Percentiles rank a stretch among this genome's conserved stretches.
These are phyloP conservation scores for Vitis hybrid DNA, from an alignment of 177 flowering plant genomes.

Conservation along the genomic window DNA sequence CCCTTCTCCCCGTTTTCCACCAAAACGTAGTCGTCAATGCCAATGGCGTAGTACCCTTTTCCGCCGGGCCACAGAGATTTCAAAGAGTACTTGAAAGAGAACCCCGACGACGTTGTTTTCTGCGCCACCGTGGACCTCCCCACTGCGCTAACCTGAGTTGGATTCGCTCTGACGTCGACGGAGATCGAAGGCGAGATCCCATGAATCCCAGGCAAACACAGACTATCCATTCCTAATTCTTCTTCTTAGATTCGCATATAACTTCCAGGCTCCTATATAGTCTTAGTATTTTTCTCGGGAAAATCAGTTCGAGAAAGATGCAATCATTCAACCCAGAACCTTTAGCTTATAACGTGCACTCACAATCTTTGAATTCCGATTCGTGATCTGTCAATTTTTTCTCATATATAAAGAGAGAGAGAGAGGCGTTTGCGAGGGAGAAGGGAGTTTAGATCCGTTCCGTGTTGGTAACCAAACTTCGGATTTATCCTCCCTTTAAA, in stretches of 20 bases:
- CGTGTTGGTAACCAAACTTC: no score
- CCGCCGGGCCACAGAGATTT: conserved; percentile 52
- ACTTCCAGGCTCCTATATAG: background rate
- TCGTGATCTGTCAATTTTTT: background rate
- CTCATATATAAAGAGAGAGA: background rate
- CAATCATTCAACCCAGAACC: conserved; percentile 4
- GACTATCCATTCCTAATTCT: conserved; percentile 38
- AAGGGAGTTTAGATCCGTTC: background rate
- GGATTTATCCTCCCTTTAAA: no score
- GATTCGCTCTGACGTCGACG: conserved; percentile 22
- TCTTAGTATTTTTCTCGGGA: no score
- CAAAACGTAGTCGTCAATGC: conserved; percentile 51
- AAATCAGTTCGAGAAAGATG: background rate
- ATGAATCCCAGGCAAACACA: conserved; percentile 43
- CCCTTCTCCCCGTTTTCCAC: conserved; percentile 24
- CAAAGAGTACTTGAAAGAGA: conserved; percentile 50
- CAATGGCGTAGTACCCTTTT: conserved; percentile 28
- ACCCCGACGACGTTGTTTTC: conserved; percentile 36
- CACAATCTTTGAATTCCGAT: conserved; percentile 20
- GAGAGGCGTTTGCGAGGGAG: no score
- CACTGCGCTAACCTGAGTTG: conserved; percentile 36
- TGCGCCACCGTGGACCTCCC: conserved; percentile 24
- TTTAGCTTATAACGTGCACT: conserved; percentile 13
- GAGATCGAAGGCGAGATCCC: conserved; percentile 36
- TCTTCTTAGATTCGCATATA: background rate